Evolutionary conservation across 495 filamentous ascomycete species (phyloP).

Genomic region (Astrothelium macrocarpum): DNA sequence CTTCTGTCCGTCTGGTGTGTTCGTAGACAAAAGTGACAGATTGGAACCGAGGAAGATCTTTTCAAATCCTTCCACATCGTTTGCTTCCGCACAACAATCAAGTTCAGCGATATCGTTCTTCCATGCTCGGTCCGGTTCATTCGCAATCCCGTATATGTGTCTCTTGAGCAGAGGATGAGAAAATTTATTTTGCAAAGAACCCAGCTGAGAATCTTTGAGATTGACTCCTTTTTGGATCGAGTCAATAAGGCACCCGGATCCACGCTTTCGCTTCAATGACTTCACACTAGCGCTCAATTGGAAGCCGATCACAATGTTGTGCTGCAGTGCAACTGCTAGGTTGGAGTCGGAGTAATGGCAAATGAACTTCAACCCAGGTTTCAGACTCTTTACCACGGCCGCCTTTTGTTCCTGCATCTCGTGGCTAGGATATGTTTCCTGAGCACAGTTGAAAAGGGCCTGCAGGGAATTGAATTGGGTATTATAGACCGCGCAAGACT

Average conservation of each 20-base stretch:
- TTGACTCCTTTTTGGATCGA: constrained; percentile 27
- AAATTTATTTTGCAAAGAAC: not conserved
- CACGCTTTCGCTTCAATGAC: constrained; percentile 15
- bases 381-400: not conserved
- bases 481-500: constrained; percentile 28
- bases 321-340: constrained; percentile 21
- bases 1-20: not conserved
- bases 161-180: not conserved
- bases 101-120: not conserved
- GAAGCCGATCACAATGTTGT: constrained; percentile 24
- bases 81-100: not conserved
- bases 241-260: constrained; percentile 20
- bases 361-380: constrained; percentile 5
- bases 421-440: constrained; percentile 9
- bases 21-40: not conserved
- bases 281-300: constrained; percentile 20
- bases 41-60: not conserved
- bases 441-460: constrained; percentile 5
- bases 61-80: not conserved
- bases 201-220: not conserved
- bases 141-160: not conserved
- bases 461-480: constrained; percentile 30
- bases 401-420: not conserved
- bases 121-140: not conserved
- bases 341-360: constrained; percentile 24